A percentile compares a stretch with the other conserved stretches of the same genome.
phyloP scores from a whole-genome alignment of 2,329 filamentous ascomycete species.

The Beauveria brongniartii region DNA sequence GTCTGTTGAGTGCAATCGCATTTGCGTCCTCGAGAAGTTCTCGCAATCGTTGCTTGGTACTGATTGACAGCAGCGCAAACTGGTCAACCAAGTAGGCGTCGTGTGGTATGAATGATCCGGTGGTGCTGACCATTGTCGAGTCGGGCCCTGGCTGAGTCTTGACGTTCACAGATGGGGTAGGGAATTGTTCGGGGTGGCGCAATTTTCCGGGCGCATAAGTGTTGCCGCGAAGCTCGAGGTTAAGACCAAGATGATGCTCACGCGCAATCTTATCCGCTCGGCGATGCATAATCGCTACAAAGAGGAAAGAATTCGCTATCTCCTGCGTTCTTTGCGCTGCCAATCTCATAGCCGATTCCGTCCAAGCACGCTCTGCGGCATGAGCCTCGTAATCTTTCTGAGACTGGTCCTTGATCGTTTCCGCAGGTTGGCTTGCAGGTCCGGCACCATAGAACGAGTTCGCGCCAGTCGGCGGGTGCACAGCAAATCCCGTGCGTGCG shows the following conservation, averaged over 20 bases:
- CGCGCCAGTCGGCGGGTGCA: conserved; percentile 46
- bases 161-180: conserved; percentile 44
- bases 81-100: conserved; percentile 75
- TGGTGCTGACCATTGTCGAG: conserved; percentile 52
- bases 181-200: conserved; percentile 40
- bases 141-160: conserved; percentile 52
- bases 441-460: conserved; percentile 57
- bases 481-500: conserved; percentile 40
- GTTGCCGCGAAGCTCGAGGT: conserved; percentile 45
- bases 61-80: conserved; percentile 72
- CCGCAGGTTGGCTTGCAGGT: conserved; percentile 54
- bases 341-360: conserved; percentile 53
- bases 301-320: conserved; percentile 64
- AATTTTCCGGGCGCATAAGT: conserved; percentile 38
- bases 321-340: conserved; percentile 58
- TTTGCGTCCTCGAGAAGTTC: conserved; percentile 71
- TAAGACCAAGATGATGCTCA: conserved; percentile 49
- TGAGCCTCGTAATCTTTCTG: conserved; percentile 61
- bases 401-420: conserved; percentile 33
- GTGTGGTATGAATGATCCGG: conserved; percentile 63
- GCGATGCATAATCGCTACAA: conserved; percentile 52
- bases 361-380: conserved; percentile 57
- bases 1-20: conserved; percentile 60
- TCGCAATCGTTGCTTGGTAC: conserved; percentile 70
- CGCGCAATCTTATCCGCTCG: conserved; percentile 50